These are phyloP conservation scores for Boletus chippewaensis DNA, from an alignment of 1,284 basidiomycete species.

Conservation along the genomic window DNA sequence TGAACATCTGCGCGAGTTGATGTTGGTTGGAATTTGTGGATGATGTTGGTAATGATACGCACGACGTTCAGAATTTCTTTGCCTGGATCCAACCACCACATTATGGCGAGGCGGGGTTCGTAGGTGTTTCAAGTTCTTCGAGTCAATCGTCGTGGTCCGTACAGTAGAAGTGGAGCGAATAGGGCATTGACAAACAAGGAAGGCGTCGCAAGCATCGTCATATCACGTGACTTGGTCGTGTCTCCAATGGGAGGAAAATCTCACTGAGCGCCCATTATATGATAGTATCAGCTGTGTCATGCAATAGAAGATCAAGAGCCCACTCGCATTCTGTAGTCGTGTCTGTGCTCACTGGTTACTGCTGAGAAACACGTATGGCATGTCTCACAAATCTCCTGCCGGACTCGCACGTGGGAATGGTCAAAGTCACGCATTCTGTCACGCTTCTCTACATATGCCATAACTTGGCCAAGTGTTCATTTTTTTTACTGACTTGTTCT, in stretches of 20 bases:
- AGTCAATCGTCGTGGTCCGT: not conserved
- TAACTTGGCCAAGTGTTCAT: conserved; percentile 4
- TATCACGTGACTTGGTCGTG: conserved; percentile 25
- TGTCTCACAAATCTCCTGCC: too few relatives aligned
- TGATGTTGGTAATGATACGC: conserved; percentile 15
- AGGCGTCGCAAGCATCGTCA: conserved; percentile 19
- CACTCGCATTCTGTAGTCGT: too few relatives aligned
- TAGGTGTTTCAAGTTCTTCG: conserved; percentile 1
- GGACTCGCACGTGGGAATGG: not conserved
- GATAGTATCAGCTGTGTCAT: too few relatives aligned
- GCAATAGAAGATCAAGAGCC: too few relatives aligned
- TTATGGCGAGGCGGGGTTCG: conserved; percentile 29
- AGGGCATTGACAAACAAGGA: conserved; percentile 31
- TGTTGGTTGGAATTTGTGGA: not conserved
- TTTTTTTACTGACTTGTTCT: conserved; percentile 15
- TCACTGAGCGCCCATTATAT: too few relatives aligned
- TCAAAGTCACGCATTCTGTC: conserved; percentile 11
- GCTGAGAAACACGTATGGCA: too few relatives aligned
- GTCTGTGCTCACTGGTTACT: too few relatives aligned
- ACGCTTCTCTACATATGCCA: conserved; percentile 9
- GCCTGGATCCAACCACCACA: conserved; percentile 78
- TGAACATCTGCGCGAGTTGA: conserved; percentile 59
- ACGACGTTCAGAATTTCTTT: conserved; percentile 75
- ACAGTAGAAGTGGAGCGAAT: conserved; percentile 14
- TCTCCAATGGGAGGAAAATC: too few relatives aligned